Conservation (phyloP, 495 filamentous ascomycete genomes). For the Eremomyces bilateralis region DNA sequence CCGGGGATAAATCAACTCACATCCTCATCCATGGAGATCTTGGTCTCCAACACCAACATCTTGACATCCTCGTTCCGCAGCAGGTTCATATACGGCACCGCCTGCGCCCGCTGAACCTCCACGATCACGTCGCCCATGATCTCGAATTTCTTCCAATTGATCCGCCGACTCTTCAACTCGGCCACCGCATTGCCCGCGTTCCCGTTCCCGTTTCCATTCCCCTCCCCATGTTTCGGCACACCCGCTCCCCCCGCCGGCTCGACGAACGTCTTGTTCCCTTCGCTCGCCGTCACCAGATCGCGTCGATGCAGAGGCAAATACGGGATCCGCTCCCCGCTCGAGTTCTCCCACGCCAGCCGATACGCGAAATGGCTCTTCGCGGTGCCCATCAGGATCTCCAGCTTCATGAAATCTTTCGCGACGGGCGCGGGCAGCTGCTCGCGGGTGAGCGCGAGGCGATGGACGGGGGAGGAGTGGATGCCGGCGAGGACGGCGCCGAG, state of each 20-base stretch:
- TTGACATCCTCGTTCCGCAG: conserved; percentile 39
- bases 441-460: conserved; percentile 64
- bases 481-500: conserved; percentile 84
- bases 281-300: conserved; percentile 77
- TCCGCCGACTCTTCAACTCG: conserved; percentile 19
- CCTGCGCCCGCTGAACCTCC: conserved; percentile 76
- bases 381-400: conserved; percentile 81
- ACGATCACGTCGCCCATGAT: conserved; percentile 83
- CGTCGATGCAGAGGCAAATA: conserved; percentile 81
- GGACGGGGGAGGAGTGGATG: conserved; percentile 70
- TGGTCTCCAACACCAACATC: conserved; percentile 48
- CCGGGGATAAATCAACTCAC: conserved; percentile 17
- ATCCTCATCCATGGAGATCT: conserved; percentile 36
- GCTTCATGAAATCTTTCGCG: conserved; percentile 64
- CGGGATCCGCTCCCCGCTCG: conserved; percentile 68
- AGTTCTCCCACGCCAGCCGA: conserved; percentile 90
- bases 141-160: conserved; percentile 98
- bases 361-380: conserved; percentile 85
- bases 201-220: conserved; percentile 2
- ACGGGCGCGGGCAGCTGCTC: conserved; percentile 46
- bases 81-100: conserved; percentile 55
- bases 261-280: conserved; percentile 77
- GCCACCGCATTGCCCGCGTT: not conserved
- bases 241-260: too few species aligned
- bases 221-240: conserved; percentile 25